Evolutionary conservation across 352 stramenopile species (phyloP), one percentile per base, ranked within the genome.

Genomic region (Pythium aquatile): DNA sequence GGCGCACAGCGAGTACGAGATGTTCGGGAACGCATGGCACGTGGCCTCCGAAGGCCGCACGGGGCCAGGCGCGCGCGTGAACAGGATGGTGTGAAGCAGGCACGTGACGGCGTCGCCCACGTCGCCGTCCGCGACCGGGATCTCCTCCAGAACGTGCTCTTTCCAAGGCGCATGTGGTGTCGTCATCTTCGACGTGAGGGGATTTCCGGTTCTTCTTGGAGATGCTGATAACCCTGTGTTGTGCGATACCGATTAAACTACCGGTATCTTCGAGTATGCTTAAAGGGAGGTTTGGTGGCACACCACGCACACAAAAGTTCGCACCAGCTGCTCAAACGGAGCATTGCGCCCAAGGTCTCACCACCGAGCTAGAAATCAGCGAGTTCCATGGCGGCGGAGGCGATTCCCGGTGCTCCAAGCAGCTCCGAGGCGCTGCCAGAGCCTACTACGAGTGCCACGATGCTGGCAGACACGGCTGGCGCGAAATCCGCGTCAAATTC

Each of bases 61-160:
- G 20, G 83, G 85, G 0, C 85, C 85, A 0, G 83, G 85, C 9
- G 85, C 84, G 28, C 85, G 69, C 16, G 83, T 90, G 71, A 94
- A 94, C 24, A 94, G 70, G 59, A 94, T 89, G 5, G 82, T 93
- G 66, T 94, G 85, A 42, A 94, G 63, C 13, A 94, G 56, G 54
- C 80, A 87, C 28, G 79, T 90, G 26, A 87, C 66, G 44, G 77
- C 81, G 56, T 94, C 85, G 17, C 76, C 73, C 17, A 90, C 64
- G 62, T 92, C 81, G 52, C 78, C 69, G 14, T 78, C 63, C 9
- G 70, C 65, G 35, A 91, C 83, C 16, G 71, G 73, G 26, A 93
- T 69, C 69, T 88, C 77, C n/a, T 84, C 80, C 37, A 93, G 69
- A 24, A 78, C 47, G 57, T 92, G 78, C 66, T 92, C 80, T 55